These are phyloP conservation scores for Globisporangium okanoganense DNA, from an alignment of 352 stramenopile species.

Conservation along the genomic window DNA sequence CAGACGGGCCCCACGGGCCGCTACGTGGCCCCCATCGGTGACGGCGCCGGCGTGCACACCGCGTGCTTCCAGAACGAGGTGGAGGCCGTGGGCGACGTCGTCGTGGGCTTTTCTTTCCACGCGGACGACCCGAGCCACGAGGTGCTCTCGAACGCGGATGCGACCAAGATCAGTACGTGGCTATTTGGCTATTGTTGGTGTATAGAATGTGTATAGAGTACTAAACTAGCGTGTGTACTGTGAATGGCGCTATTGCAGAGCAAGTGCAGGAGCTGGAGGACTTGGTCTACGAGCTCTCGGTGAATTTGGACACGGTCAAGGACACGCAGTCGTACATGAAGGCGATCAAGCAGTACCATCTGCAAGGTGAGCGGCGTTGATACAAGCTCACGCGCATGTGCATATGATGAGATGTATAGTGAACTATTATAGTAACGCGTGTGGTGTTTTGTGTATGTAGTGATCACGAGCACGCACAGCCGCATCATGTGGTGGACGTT, in stretches of 20 bases:
- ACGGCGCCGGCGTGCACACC: slow-evolving; percentile 48
- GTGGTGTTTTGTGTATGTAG: slow-evolving; percentile 21
- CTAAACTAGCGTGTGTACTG: not conserved
- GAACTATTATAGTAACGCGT: not conserved
- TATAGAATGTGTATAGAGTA: not conserved
- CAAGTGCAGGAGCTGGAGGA: slow-evolving; percentile 87
- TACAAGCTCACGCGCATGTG: not conserved
- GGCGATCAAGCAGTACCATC: slow-evolving; percentile 76
- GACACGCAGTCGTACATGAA: slow-evolving; percentile 88
- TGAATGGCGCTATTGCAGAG: slow-evolving; percentile 27
- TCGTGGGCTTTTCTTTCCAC: slow-evolving; percentile 85
- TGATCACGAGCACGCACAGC: slow-evolving; percentile 82
- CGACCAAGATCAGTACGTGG: slow-evolving; percentile 86
- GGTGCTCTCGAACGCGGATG: slow-evolving; percentile 85
- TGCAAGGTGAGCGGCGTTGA: slow-evolving; percentile 51
- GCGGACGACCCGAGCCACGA: slow-evolving; percentile 80
- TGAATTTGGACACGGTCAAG: slow-evolving; percentile 84
- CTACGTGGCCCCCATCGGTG: slow-evolving; percentile 51
- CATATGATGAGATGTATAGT: not conserved
- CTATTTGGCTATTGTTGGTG: no score
- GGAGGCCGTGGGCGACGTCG: slow-evolving; percentile 54
- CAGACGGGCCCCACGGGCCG: slow-evolving; percentile 49
- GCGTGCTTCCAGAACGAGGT: slow-evolving; percentile 76
- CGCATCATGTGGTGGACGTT: slow-evolving; percentile 82
- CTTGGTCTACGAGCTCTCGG: slow-evolving; percentile 82